phyloP scores from a whole-genome alignment of 2,329 filamentous ascomycete genomes.

The Venturia carpophila region DNA sequence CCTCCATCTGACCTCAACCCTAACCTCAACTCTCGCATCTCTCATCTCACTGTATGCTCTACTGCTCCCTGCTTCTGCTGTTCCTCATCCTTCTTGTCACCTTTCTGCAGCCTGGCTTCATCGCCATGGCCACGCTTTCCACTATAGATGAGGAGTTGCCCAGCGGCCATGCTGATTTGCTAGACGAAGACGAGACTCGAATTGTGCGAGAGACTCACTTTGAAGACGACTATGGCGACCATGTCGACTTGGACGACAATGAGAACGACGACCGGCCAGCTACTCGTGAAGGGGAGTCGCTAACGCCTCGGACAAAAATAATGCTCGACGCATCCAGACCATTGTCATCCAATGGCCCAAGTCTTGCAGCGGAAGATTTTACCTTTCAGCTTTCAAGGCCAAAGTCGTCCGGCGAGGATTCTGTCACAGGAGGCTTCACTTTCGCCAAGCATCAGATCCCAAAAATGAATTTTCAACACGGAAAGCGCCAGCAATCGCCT shows the following conservation, averaged over 20 bases:
- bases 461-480: constrained; percentile 5
- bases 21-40: neutral
- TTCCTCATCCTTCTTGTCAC: neutral
- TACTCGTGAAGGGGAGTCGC: neutral
- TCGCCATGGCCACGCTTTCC: constrained; percentile 5
- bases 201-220: constrained; percentile 5
- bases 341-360: neutral
- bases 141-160: neutral
- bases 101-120: constrained; percentile 4
- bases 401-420: constrained; percentile 3
- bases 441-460: constrained; percentile 1
- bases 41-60: neutral
- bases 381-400: neutral
- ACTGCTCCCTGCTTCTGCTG: neutral
- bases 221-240: neutral
- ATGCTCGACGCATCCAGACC: neutral
- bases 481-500: neutral
- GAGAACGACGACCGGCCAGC: neutral
- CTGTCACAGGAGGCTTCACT: neutral
- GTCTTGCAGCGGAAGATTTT: neutral
- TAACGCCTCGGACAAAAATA: neutral
- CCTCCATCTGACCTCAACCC: neutral
- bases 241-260: neutral
- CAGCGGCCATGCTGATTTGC: neutral
- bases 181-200: constrained; percentile 1